Percentiles rank a stretch among this genome's conserved stretches.
phyloP scores from a whole-genome alignment of 1,139 yeast genomes.

The Geotrichum cucujoidarum region DNA sequence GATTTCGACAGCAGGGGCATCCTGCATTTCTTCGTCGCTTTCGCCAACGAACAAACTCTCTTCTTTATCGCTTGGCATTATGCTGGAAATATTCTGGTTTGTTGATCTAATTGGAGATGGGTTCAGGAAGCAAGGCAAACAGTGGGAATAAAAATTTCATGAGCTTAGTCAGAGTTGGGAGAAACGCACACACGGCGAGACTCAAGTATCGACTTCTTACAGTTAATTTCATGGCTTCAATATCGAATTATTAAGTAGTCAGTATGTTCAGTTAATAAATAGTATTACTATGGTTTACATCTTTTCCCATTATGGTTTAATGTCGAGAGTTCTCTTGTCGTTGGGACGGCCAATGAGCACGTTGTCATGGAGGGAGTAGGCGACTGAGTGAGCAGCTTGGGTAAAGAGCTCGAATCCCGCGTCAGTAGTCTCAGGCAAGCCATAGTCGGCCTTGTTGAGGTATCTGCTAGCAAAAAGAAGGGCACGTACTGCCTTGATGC shows the following conservation, averaged over 20 bases:
- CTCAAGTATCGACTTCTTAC: no score
- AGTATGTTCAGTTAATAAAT: not conserved
- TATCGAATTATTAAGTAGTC: no score
- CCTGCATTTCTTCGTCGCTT: slow-evolving; percentile 11
- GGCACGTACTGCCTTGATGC: slow-evolving; percentile 30
- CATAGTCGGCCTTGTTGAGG: not conserved
- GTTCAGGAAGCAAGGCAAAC: no score
- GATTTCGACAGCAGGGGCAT: slow-evolving; percentile 7
- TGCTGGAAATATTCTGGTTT: no score
- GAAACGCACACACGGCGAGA: no score
- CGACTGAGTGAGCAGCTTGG: slow-evolving; percentile 2
- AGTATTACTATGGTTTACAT: not conserved
- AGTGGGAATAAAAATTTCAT: no score
- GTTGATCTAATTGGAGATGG: no score
- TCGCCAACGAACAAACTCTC: slow-evolving; percentile 16
- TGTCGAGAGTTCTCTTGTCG: slow-evolving; percentile 2
- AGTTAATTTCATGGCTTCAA: no score
- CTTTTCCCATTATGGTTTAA: not conserved
- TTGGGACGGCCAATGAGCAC: not conserved
- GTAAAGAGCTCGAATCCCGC: slow-evolving; percentile 7
- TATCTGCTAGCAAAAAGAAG: slow-evolving; percentile 23
- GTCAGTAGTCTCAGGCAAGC: slow-evolving; percentile 6
- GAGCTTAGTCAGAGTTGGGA: no score
- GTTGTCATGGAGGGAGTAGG: not conserved
- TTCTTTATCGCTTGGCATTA: no score